Conservation (phyloP, 192 early-diverging fungal species). For the Rhizophagus sp. region DNA sequence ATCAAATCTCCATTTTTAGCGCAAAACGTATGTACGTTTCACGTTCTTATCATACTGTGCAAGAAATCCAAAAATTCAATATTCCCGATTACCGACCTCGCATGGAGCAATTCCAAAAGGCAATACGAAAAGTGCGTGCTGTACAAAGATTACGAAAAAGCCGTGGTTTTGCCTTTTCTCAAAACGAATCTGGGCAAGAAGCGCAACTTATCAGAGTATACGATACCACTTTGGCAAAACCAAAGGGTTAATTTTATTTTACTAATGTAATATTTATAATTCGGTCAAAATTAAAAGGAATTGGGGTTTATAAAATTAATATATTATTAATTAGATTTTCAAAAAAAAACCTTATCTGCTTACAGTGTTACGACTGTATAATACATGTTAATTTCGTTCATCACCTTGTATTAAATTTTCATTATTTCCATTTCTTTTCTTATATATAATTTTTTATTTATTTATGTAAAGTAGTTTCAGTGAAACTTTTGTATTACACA, state of each 20-base stretch:
- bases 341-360: not conserved
- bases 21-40: constrained; percentile 76
- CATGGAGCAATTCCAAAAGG: constrained; percentile 98
- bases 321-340: not conserved
- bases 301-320: not conserved
- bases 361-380: not conserved
- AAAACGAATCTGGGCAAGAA: constrained; percentile 90
- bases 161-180: constrained; percentile 97
- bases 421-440: not conserved
- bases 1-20: constrained; percentile 44
- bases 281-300: not conserved
- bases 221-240: constrained; percentile 61
- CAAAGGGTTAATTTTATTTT: constrained; percentile 41
- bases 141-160: constrained; percentile 91
- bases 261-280: not conserved
- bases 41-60: constrained; percentile 91
- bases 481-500: not conserved
- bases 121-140: constrained; percentile 95
- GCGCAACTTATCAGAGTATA: constrained; percentile 52
- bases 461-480: not conserved
- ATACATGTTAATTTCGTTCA: not conserved
- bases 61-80: constrained; percentile 99
- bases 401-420: not conserved
- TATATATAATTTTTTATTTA: not conserved
- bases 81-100: constrained; percentile 97